phyloP scores from a whole-genome alignment of 2,329 filamentous ascomycete genomes.

The Zasmidium cellare region DNA sequence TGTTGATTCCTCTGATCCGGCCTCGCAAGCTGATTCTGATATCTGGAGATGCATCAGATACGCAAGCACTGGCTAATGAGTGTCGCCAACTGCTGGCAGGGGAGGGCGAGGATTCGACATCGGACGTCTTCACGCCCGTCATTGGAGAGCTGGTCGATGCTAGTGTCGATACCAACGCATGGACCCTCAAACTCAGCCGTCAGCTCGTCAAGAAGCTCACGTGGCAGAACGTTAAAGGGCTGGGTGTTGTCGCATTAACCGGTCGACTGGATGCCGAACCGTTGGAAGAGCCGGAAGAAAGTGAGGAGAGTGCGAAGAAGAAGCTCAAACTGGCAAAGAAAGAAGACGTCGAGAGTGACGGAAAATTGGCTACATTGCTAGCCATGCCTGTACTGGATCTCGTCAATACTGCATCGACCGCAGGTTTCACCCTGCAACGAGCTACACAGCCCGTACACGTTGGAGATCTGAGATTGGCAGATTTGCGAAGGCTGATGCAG shows the following conservation, averaged over 20 bases:
- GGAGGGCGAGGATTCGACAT: constrained; percentile 19
- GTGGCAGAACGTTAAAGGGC: constrained; percentile 89
- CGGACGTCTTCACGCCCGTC: constrained; percentile 71
- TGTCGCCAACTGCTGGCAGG: constrained; percentile 66
- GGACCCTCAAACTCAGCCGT: constrained; percentile 89
- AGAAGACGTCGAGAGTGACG: constrained; percentile 37
- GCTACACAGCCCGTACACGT: constrained; percentile 89
- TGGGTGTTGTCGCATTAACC: constrained; percentile 91
- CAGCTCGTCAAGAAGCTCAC: constrained; percentile 80
- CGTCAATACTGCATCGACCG: constrained; percentile 65
- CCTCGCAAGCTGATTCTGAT: constrained; percentile 94
- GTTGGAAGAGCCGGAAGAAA: constrained; percentile 40
- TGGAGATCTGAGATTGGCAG: constrained; percentile 84
- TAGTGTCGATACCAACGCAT: constrained; percentile 96
- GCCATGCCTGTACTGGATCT: constrained; percentile 60
- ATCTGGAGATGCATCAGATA: constrained; percentile 77
- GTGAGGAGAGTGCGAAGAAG: constrained; percentile 50
- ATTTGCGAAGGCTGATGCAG: constrained; percentile 82
- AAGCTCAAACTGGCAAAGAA: constrained; percentile 54
- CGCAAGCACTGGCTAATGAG: constrained; percentile 72
- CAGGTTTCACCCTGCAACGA: constrained; percentile 34
- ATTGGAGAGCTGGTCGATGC: constrained; percentile 78
- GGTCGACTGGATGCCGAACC: constrained; percentile 62
- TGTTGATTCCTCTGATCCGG: constrained; percentile 90
- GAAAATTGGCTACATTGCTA: not conserved